Base-by-base conservation (phyloP, 176 grass and related monocot genomes). In the Pontederia crassipes region DNA sequence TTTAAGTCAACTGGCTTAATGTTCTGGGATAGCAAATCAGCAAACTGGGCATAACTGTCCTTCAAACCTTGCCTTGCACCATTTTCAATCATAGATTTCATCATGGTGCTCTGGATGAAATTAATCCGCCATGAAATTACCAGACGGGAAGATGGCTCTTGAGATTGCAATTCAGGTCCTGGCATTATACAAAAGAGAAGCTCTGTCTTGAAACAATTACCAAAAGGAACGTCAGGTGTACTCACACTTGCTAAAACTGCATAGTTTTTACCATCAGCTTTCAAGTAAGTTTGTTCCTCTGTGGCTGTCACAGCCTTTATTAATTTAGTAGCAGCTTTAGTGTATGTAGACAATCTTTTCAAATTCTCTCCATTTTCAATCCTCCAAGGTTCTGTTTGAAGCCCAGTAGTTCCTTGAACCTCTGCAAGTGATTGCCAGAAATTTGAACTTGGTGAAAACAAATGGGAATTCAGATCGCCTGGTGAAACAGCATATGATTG, bases 81-180 rank as follows among this genome's bases (percentile, higher is more conserved):
- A 75, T 85, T 91, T 85, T 97, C 92, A 49, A 97, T 74, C 81
- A 91, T 83, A 72, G 73, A 32, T 79, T 88, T 97, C 92, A 97
- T 97, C 83, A 97, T 97, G 46, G 87, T 97, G 72, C 83, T 91
- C 77, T 88, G 87, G 54, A 87, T 48, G 75, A 91, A 97, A 77
- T 97, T 97, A 45, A 81, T 2, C 54, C 67, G 78, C 92, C 92
- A 97, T 58, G 92, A 91, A 49, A 97, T 56, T n/a, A 83, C 76
- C 71, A 97, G 75, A 28, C 16, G 76, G 32, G 87, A 74, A 13
- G 81, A 85, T 29, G 72, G 82, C 65, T 82, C 74, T 59, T 82
- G 73, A 16, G 78, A 76, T 59, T 27, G 66, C 58, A 88, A 56
- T 48, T 88, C 83, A 67, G 84, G 87, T 29, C 92, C 92, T 74